Conservation (phyloP, 192 early-diverging fungal genomes). For the Coemansia sp. region DNA sequence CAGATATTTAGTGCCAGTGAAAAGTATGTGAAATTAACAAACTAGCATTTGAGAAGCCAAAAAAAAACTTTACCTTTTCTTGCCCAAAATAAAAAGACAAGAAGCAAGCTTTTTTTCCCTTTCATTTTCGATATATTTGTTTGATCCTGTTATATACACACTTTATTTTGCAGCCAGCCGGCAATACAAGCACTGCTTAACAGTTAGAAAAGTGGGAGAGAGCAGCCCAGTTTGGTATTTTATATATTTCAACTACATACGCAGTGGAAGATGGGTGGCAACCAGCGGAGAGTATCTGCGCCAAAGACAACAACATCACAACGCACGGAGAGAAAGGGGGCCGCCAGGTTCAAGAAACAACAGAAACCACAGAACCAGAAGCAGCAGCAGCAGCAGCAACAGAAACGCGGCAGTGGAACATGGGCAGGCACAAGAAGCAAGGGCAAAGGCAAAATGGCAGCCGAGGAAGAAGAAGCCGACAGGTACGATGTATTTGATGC, state of each 20-base stretch:
- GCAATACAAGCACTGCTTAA: too few species aligned
- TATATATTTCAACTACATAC: too few species aligned
- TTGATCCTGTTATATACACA: not conserved
- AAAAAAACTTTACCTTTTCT: not conserved
- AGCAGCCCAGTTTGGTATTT: too few species aligned
- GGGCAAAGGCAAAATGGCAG: conserved; percentile 1
- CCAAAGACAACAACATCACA: conserved; percentile 17
- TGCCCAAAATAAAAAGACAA: not conserved
- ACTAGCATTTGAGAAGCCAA: too few species aligned
- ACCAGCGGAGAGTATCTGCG: conserved; percentile 17
- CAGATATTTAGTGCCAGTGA: too few species aligned
- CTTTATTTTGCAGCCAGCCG: too few species aligned
- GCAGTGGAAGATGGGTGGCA: conserved; percentile 16
- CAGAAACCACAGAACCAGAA: too few species aligned
- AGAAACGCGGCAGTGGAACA: not conserved
- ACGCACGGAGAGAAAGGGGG: conserved; percentile 1
- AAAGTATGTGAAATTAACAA: too few species aligned
- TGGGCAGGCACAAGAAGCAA: not conserved
- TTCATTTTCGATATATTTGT: not conserved
- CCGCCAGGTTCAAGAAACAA: not conserved
- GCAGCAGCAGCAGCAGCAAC: not conserved
- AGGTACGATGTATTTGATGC: conserved; percentile 23
- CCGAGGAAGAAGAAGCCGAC: not conserved
- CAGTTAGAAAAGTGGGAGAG: too few species aligned
- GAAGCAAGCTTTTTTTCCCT: not conserved